Evolutionary conservation across 202 grass and related monocot species (phyloP).

Genomic region (Carex arenaria): DNA sequence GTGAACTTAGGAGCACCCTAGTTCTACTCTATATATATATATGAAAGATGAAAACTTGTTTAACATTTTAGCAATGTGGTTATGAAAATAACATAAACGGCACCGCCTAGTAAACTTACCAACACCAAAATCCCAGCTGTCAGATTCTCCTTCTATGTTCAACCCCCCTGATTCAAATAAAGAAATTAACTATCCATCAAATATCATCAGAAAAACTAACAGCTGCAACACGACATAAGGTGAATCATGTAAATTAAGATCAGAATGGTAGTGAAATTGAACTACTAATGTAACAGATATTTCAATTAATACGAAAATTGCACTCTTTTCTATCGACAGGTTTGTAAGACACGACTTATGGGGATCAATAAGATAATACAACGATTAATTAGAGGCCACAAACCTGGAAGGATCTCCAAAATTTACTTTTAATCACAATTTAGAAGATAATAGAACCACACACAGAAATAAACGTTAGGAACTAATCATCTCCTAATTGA

Average conservation of each 20-base stretch:
- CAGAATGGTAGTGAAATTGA: not conserved
- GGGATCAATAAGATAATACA: not conserved
- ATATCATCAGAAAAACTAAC: not conserved
- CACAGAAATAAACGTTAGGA: not conserved
- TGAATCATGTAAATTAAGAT: not conserved
- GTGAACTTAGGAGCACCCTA: too few relatives aligned
- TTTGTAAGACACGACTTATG: not conserved
- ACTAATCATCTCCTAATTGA: not conserved
- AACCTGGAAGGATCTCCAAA: not conserved
- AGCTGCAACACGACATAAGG: not conserved
- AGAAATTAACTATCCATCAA: slow-evolving; percentile 19
- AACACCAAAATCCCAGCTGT: slow-evolving; percentile 90
- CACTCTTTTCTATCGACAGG: not conserved
- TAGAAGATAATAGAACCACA: not conserved
- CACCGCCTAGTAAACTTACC: slow-evolving; percentile 34
- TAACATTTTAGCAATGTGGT: too few relatives aligned
- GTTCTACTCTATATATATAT: too few relatives aligned
- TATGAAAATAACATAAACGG: too few relatives aligned
- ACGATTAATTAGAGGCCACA: not conserved
- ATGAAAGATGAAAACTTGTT: too few relatives aligned
- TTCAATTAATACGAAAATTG: not conserved
- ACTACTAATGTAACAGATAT: not conserved
- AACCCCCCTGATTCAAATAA: slow-evolving; percentile 67
- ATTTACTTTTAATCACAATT: not conserved
- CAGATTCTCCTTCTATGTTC: slow-evolving; percentile 80